Evolutionary conservation across 208 protist genomes (phyloP), one percentile per base, ranked within the genome.

Genomic region (Novymonas esmeraldas): DNA sequence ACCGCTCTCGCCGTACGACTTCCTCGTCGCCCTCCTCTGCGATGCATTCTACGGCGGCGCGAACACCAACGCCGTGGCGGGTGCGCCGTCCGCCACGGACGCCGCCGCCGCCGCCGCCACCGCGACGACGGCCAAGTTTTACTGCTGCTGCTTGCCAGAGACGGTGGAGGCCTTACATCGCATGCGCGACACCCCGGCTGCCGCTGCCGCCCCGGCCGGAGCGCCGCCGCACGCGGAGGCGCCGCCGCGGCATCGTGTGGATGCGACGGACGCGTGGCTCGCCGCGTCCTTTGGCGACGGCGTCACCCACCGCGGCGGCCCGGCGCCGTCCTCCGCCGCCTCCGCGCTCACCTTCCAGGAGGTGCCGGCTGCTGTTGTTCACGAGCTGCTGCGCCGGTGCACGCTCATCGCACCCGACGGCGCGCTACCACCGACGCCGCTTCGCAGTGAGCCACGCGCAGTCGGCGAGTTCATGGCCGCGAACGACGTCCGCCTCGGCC

Each of bases 61-160:
- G 26, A 49, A 20, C 56, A 14, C 20, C 33, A 29, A 41, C 34
- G 6, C 54, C 20, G 20, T n/a, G 14, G 34, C 54, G 6, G 54
- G 20, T 13, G 58, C 18, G 58, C 29, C 18, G 22, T 9, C 14
- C 18, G 11, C 41, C 0, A 34, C 41, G 41, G 13, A 13, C 6
- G 33, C 11, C 7, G 54, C 11, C 10, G n/a, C 39, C 36, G 16
- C 36, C 24, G 14, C 42, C 5, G 29, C 10, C 6, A 16, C 3
- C 14, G 42, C 18, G 42, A 20, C 13, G 31, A 33, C 29, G 7
- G 31, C 42, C 16, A 54, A 14, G 46, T 70, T 80, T 34, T 28
- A 64, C 16, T 72, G 26, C 41, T 55, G 60, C 46, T 80, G 65
- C 52, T 59, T 80, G 13, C 69, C 75, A 28, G 69, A 70, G 59